Percentiles rank a stretch among this genome's conserved stretches.
Evolutionary conservation across 202 grass and related monocot species (phyloP).

Genomic region (Setaria viridis): DNA sequence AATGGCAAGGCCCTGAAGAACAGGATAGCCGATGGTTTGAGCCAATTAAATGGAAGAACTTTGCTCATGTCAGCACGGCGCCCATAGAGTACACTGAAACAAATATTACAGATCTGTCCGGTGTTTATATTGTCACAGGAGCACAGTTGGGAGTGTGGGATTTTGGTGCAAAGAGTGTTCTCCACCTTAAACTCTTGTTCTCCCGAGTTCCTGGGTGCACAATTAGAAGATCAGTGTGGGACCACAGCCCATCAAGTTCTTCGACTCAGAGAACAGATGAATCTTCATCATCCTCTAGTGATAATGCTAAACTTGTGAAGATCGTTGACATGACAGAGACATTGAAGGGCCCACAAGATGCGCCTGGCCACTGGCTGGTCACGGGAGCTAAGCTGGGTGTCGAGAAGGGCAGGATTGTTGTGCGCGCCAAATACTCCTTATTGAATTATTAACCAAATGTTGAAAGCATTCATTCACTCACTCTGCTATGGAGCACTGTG

Average conservation of each 20-base stretch:
- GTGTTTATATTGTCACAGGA: slow-evolving; percentile 94
- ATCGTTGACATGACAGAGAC: slow-evolving; percentile 92
- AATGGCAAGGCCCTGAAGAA: slow-evolving; percentile 99
- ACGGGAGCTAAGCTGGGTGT: slow-evolving; percentile 97
- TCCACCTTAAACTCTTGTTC: slow-evolving; percentile 92
- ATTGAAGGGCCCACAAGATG: slow-evolving; percentile 80
- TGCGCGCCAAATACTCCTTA: slow-evolving; percentile 96
- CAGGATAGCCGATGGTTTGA: slow-evolving; percentile 99
- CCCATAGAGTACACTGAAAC: slow-evolving; percentile 91
- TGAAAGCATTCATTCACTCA: slow-evolving; percentile 59
- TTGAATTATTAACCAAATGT: slow-evolving; percentile 93
- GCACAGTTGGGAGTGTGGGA: slow-evolving; percentile 98
- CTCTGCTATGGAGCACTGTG: slow-evolving; percentile 54
- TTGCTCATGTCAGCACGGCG: slow-evolving; percentile 93
- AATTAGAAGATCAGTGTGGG: slow-evolving; percentile 97
- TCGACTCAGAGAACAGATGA: slow-evolving; percentile 60
- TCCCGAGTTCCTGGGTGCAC: slow-evolving; percentile 97
- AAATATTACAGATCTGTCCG: slow-evolving; percentile 85
- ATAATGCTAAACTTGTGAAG: slow-evolving; percentile 79
- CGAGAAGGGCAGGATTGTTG: slow-evolving; percentile 88
- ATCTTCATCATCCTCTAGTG: slow-evolving; percentile 70
- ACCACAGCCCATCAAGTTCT: slow-evolving; percentile 76
- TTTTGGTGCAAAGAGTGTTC: slow-evolving; percentile 86
- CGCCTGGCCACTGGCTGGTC: slow-evolving; percentile 92
- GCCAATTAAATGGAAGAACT: slow-evolving; percentile 97